Evolutionary conservation across 164 flowering plant genomes (phyloP).

Genomic region (Stephania cephalantha): DNA sequence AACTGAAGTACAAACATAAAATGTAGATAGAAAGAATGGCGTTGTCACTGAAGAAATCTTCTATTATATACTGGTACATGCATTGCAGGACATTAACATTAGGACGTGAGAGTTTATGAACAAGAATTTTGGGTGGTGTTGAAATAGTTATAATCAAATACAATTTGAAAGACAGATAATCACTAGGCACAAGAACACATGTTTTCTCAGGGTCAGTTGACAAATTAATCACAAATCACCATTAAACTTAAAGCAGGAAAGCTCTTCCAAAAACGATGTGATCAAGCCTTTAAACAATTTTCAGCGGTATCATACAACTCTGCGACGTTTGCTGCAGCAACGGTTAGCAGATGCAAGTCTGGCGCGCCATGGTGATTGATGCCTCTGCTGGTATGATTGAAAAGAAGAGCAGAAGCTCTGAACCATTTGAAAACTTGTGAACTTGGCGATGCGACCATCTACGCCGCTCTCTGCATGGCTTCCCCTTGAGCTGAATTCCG

Average conservation of each 20-base stretch:
- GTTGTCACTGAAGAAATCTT: neutral
- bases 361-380: neutral
- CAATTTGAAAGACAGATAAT: neutral
- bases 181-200: neutral
- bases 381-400: neutral
- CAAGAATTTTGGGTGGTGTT: neutral
- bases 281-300: neutral
- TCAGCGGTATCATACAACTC: neutral
- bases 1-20: neutral
- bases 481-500: slow-evolving; percentile 38
- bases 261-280: neutral
- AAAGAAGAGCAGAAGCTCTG: neutral
- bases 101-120: neutral
- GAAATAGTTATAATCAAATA: neutral
- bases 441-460: neutral
- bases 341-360: neutral
- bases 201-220: neutral
- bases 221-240: neutral
- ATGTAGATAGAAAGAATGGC: neutral
- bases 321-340: too few relatives aligned
- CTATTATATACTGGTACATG: neutral
- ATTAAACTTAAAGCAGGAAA: neutral
- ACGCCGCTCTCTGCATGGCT: slow-evolving; percentile 22
- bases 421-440: neutral
- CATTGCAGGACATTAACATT: neutral